These are phyloP conservation scores for Geranium incanum DNA, from an alignment of 441 rosid species.

Conservation along the genomic window DNA sequence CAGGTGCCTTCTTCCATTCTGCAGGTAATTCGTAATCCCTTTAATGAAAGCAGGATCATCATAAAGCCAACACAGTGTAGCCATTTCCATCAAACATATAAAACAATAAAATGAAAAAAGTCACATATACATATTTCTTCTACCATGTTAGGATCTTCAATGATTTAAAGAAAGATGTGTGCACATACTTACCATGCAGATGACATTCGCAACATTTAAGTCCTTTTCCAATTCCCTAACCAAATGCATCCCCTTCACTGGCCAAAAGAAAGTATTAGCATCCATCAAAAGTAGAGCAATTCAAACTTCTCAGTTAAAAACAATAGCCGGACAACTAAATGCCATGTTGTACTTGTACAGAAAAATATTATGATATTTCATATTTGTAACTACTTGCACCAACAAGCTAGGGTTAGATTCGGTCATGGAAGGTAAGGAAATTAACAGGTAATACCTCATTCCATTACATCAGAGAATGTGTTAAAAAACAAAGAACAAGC, in stretches of 20 bases:
- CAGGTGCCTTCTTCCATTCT: conserved; percentile 96
- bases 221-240: conserved; percentile 95
- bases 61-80: conserved; percentile 10
- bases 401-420: not conserved
- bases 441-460: not conserved
- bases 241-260: conserved; percentile 99
- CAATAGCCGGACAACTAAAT: not conserved
- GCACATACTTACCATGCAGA: conserved; percentile 66
- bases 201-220: conserved; percentile 89
- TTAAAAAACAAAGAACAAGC: not conserved
- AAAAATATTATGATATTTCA: not conserved
- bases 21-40: conserved; percentile 26
- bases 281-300: conserved; percentile 20
- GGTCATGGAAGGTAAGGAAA: not conserved
- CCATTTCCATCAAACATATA: conserved; percentile 4
- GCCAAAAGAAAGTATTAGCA: conserved; percentile 47
- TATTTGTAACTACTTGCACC: not conserved
- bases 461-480: not conserved
- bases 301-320: conserved; percentile 13
- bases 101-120: not conserved
- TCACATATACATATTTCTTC: conserved; percentile 14
- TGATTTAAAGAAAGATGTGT: conserved; percentile 11
- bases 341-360: not conserved
- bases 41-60: conserved; percentile 22
- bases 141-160: conserved; percentile 7